Evolutionary conservation across 1,284 basidiomycete genomes (phyloP).

Genomic region (Cryptococcus sp.): DNA sequence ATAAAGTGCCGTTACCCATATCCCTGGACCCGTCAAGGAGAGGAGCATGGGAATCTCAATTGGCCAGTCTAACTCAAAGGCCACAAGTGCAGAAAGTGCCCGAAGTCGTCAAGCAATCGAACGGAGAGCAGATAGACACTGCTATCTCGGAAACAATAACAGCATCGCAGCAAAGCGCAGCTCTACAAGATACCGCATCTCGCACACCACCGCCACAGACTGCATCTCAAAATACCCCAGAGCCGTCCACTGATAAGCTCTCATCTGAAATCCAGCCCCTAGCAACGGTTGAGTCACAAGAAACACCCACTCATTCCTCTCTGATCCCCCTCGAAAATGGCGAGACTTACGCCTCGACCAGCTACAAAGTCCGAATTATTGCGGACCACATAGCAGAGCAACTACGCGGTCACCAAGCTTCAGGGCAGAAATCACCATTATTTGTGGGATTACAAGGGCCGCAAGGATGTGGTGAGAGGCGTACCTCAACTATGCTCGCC

Average conservation of each 20-base stretch:
- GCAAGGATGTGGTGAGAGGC: constrained; percentile 33
- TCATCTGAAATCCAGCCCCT: neutral
- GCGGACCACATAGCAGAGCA: constrained; percentile 31
- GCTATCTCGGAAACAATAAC: neutral
- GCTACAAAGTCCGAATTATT: constrained; percentile 44
- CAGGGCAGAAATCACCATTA: constrained; percentile 25
- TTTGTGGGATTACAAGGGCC: constrained; percentile 41
- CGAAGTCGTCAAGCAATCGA: no score
- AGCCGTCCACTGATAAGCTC: no score
- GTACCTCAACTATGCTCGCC: neutral
- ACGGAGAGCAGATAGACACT: no score
- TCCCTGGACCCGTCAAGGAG: constrained; percentile 41
- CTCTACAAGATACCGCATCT: no score
- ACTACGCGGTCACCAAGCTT: constrained; percentile 20
- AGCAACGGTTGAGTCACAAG: neutral
- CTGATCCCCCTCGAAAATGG: constrained; percentile 21
- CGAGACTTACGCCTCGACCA: constrained; percentile 35
- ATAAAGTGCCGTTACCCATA: constrained; percentile 33
- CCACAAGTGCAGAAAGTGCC: neutral
- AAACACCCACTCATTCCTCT: neutral
- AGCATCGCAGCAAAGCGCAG: neutral
- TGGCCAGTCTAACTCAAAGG: constrained; percentile 7
- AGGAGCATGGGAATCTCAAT: constrained; percentile 32
- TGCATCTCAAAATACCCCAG: no score
- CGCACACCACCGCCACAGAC: no score